phyloP scores from a whole-genome alignment of 768 basidiomycete genomes.

The Tylopilus rubrobrunneus region DNA sequence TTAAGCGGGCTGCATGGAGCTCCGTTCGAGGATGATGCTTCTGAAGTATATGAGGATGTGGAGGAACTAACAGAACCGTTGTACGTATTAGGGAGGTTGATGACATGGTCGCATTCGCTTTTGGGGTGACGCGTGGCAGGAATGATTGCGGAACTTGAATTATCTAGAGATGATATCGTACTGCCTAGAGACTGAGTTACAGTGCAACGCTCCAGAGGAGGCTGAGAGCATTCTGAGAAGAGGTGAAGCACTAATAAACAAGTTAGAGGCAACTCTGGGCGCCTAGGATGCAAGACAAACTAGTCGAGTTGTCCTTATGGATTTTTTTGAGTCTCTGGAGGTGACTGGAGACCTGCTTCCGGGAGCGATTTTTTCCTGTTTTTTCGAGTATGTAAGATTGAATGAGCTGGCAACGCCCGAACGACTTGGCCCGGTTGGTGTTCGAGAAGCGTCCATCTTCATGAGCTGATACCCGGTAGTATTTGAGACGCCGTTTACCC shows the following conservation, averaged over 20 bases:
- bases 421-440: conserved; percentile 23
- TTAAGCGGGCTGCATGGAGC: background rate
- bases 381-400: conserved; percentile 37
- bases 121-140: conserved; percentile 13
- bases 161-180: conserved; percentile 8
- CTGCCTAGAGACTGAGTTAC: background rate
- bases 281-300: conserved; percentile 20
- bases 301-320: conserved; percentile 29
- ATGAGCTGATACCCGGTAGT: conserved; percentile 23
- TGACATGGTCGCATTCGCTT: conserved; percentile 8
- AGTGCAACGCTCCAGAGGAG: conserved; percentile 11
- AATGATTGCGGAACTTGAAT: conserved; percentile 1
- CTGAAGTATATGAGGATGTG: conserved; percentile 5
- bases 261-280: background rate
- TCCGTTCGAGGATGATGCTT: conserved; percentile 1
- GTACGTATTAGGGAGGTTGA: conserved; percentile 6
- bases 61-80: background rate
- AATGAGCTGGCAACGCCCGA: conserved; percentile 39
- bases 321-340: conserved; percentile 36
- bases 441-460: conserved; percentile 10
- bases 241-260: conserved; percentile 19
- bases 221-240: conserved; percentile 23
- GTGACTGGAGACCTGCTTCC: conserved; percentile 40
- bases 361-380: conserved; percentile 36
- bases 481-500: conserved; percentile 35